These are phyloP conservation scores for Hyaloscypha variabilis DNA, from an alignment of 495 filamentous ascomycete genomes.

Conservation along the genomic window DNA sequence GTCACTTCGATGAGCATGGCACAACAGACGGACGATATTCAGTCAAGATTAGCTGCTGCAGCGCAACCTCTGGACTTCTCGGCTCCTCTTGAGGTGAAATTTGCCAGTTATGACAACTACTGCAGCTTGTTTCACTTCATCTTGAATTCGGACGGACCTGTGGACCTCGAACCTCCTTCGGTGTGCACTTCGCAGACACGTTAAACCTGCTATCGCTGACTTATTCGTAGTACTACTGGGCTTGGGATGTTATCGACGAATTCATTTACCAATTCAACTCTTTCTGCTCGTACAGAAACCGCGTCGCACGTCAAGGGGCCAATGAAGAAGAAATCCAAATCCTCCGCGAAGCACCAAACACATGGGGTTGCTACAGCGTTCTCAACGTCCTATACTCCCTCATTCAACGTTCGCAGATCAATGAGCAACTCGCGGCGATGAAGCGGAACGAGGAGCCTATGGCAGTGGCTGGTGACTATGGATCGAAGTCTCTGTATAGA, in stretches of 20 bases:
- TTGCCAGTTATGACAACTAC: constrained; percentile 98
- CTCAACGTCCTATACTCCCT: constrained; percentile 99
- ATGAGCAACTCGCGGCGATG: constrained; percentile 91
- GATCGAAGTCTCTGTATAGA: constrained; percentile 87
- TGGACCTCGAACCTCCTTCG: constrained; percentile 93
- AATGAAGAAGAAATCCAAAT: constrained; percentile 88
- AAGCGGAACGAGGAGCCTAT: constrained; percentile 89
- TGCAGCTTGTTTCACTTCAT: constrained; percentile 99
- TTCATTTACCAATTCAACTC: constrained; percentile 99
- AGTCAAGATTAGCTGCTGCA: constrained; percentile 84
- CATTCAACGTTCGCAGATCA: constrained; percentile 96
- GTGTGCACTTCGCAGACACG: constrained; percentile 45
- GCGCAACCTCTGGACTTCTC: constrained; percentile 95
- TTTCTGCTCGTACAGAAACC: constrained; percentile 93
- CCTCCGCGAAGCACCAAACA: constrained; percentile 94
- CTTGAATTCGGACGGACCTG: constrained; percentile 96
- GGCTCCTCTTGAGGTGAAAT: constrained; percentile 91
- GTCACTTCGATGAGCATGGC: constrained; percentile 53
- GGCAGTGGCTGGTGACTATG: constrained; percentile 90
- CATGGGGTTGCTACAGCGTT: constrained; percentile 99
- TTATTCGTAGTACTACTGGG: constrained; percentile 86
- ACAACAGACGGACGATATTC: constrained; percentile 76
- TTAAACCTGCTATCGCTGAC: constrained; percentile 12
- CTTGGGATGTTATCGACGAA: constrained; percentile 99
- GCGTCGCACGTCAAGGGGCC: constrained; percentile 81